Base-by-base conservation (phyloP, 768 basidiomycete species). In the Panaeolus cyanescens region DNA sequence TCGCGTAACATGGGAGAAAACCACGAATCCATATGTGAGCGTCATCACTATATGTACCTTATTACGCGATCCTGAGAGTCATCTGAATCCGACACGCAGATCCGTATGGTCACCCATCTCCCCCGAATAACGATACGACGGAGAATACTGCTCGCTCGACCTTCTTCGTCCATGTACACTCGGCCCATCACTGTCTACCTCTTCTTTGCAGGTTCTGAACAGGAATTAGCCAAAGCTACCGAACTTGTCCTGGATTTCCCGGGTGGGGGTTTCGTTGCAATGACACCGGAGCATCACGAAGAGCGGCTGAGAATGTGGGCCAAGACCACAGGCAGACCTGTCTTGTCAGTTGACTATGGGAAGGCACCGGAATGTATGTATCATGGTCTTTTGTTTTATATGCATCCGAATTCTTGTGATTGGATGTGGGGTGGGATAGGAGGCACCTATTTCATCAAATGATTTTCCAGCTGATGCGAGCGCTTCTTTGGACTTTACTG, bases 271-370 rank as follows among this genome's bases (percentile, higher is more conserved):
- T 99, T 98, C 73, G 89, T 99, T 55, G 92, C 94, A 22, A 97
- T 99, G 95, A 85, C 84, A 5, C 97, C 97, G 2, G 91, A 93
- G 68, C 95, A 98, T 74, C 97, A 99, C 65, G 96, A 97, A 75
- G 96, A 99, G 71, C 84, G 97, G 13, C 80, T 98, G 59, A 81
- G 92, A 56, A 81, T 83, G 66, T 99, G 97, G 96, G 91, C 95
- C 3, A 77, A 85, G 32, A 81, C 80, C 54, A 93, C 92, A 0
- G 84, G 89, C 12, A 88, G 86, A 68, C 91, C 92, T 13, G 85
- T 98, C 3, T 77, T 99, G 36, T 83, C 92, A 10, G 83, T 99
- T 50, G 94, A 99, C 63, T 99, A 99, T 72, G 94, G 95, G 32
- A 99, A 99, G 76, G 92, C 95, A 22, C 95, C 96, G 5, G 95